Conservation (phyloP, 176 grass and related monocot genomes). For the Ampelocalamus luodianensis region DNA sequence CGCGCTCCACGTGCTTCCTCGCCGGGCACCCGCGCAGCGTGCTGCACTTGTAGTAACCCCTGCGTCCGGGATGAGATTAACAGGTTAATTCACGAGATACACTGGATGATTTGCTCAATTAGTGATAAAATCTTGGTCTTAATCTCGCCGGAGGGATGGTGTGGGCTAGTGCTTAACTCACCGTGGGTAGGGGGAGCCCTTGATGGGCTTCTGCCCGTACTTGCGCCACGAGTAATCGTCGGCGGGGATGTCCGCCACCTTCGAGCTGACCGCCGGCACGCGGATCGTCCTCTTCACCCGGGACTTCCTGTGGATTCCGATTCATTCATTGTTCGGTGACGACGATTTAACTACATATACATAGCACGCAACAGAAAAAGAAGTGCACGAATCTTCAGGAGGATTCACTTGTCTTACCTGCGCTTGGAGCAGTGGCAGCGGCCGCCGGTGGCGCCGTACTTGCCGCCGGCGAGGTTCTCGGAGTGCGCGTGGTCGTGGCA, state of each 20-base stretch:
- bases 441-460: slow-evolving; percentile 47
- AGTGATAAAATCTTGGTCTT: not conserved
- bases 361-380: not conserved
- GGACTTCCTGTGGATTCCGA: slow-evolving; percentile 45
- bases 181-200: slow-evolving; percentile 91
- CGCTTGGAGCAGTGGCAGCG: slow-evolving; percentile 94
- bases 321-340: not conserved
- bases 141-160: slow-evolving; percentile 41
- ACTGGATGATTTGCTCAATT: not conserved
- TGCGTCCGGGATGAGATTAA: not conserved
- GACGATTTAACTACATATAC: not conserved
- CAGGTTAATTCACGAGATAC: not conserved
- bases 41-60: slow-evolving; percentile 90
- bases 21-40: slow-evolving; percentile 74
- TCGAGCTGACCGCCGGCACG: slow-evolving; percentile 80
- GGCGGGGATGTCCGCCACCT: slow-evolving; percentile 78
- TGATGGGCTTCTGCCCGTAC: slow-evolving; percentile 99
- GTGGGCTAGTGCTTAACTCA: slow-evolving; percentile 41
- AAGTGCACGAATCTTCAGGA: no score
- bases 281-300: slow-evolving; percentile 63
- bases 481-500: slow-evolving; percentile 87
- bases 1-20: slow-evolving; percentile 88
- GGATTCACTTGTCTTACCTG: slow-evolving; percentile 40
- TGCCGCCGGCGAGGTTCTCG: slow-evolving; percentile 62
- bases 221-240: slow-evolving; percentile 94